Percentiles rank a stretch among this genome's conserved stretches.
These are phyloP conservation scores for Penicillium paradoxum DNA, from an alignment of 495 filamentous ascomycete species.

Conservation along the genomic window DNA sequence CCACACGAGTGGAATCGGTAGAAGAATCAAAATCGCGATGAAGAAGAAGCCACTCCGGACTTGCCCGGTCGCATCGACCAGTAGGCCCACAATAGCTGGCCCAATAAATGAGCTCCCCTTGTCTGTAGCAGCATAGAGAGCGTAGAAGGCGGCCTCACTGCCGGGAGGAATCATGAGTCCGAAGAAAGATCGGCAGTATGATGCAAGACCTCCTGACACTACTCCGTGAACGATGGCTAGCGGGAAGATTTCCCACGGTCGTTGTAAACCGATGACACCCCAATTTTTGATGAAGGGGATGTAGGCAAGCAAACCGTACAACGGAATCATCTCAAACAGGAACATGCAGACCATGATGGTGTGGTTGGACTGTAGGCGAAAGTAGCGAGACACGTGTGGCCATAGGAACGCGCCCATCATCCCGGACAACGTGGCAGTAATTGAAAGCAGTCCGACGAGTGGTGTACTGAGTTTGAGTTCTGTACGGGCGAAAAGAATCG, in stretches of 20 bases:
- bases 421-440: constrained; percentile 73
- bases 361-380: constrained; percentile 62
- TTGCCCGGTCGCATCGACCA: constrained; percentile 75
- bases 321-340: constrained; percentile 79
- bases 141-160: constrained; percentile 90
- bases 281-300: constrained; percentile 66
- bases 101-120: constrained; percentile 88
- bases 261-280: constrained; percentile 75
- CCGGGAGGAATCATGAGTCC: constrained; percentile 83
- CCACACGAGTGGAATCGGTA: constrained; percentile 73
- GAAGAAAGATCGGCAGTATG: constrained; percentile 81
- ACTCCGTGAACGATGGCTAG: constrained; percentile 79
- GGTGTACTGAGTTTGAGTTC: constrained; percentile 74
- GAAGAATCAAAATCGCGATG: constrained; percentile 66
- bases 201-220: constrained; percentile 75
- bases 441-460: constrained; percentile 72
- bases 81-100: constrained; percentile 77
- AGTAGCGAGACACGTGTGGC: constrained; percentile 60
- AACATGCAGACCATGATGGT: constrained; percentile 79
- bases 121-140: constrained; percentile 88
- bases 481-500: constrained; percentile 89
- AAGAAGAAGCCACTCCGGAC: constrained; percentile 89
- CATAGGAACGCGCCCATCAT: constrained; percentile 81
- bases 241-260: constrained; percentile 89
- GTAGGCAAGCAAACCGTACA: constrained; percentile 82